phyloP scores from a whole-genome alignment of 2,329 filamentous ascomycete species.

The Ceratocystis colombiana region DNA sequence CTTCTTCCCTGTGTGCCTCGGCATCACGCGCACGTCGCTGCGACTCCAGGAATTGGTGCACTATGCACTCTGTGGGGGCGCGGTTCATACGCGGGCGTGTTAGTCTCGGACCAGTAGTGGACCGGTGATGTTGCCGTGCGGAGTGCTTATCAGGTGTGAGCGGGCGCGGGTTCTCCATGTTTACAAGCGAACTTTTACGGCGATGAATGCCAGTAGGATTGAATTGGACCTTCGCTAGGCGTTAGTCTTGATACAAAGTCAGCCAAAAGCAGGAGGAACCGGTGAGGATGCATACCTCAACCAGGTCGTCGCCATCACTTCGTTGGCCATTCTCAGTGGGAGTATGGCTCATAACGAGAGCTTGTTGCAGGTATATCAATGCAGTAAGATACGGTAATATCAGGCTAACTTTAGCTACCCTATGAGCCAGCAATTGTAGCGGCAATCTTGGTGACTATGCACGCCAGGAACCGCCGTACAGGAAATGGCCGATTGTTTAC shows the following conservation, averaged over 20 bases:
- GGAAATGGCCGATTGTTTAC: too few species aligned
- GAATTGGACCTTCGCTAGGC: conserved; percentile 45
- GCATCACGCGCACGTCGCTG: conserved; percentile 37
- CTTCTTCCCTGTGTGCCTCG: conserved; percentile 16
- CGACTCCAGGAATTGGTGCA: conserved; percentile 54
- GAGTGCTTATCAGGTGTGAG: background rate
- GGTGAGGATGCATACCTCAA: conserved; percentile 19
- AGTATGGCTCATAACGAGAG: conserved; percentile 4
- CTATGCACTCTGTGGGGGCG: conserved; percentile 48
- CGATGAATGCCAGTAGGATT: conserved; percentile 51
- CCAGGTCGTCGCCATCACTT: conserved; percentile 21
- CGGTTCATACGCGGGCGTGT: conserved; percentile 27
- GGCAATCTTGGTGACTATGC: too few species aligned
- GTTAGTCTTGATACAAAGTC: background rate
- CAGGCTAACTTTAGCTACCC: too few species aligned
- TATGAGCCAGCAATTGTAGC: too few species aligned
- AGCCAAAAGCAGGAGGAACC: background rate
- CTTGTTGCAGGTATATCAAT: background rate
- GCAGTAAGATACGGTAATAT: too few species aligned
- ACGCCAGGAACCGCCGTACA: too few species aligned
- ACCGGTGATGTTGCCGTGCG: background rate
- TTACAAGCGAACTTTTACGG: conserved; percentile 55
- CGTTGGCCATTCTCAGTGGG: conserved; percentile 12
- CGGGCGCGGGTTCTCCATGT: conserved; percentile 35
- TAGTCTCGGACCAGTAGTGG: conserved; percentile 25